These are phyloP conservation scores for Diaporthe ampelina DNA, from an alignment of 2,329 filamentous ascomycete species.

Conservation along the genomic window DNA sequence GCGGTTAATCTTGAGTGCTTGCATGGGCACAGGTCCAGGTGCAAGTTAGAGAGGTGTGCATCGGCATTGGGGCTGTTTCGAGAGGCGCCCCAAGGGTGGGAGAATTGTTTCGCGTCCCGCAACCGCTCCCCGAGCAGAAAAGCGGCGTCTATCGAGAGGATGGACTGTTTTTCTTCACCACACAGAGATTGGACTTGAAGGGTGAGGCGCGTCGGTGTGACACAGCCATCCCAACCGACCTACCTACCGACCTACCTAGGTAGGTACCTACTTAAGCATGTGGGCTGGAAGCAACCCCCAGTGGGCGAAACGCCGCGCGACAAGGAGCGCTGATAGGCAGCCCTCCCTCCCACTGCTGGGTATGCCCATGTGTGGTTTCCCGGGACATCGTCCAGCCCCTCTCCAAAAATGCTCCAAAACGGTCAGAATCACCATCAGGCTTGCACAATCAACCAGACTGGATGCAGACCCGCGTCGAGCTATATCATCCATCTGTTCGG, in stretches of 20 bases:
- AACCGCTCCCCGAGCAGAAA: not conserved
- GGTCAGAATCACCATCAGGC: no score
- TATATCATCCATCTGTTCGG: not conserved
- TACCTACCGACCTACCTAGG: no score
- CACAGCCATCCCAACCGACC: not conserved
- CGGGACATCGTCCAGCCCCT: no score
- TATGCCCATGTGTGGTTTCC: no score
- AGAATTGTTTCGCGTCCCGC: no score
- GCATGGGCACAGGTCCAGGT: not conserved
- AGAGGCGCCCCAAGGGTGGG: constrained; percentile 3
- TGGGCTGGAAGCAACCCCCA: not conserved
- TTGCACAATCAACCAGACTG: no score
- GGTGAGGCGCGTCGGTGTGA: constrained; percentile 1
- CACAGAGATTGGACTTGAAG: not conserved
- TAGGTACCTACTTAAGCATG: no score
- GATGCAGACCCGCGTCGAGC: no score
- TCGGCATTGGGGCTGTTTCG: not conserved
- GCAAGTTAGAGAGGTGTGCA: no score
- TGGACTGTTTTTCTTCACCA: not conserved
- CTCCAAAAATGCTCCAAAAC: no score
- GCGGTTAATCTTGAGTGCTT: constrained; percentile 12
- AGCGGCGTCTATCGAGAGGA: not conserved
- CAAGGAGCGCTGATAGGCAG: not conserved
- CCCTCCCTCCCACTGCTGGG: no score
- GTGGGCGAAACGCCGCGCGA: constrained; percentile 24